Evolutionary conservation across 805 yeast species (phyloP).

Genomic region (Kluyveromyces wickerhamii): DNA sequence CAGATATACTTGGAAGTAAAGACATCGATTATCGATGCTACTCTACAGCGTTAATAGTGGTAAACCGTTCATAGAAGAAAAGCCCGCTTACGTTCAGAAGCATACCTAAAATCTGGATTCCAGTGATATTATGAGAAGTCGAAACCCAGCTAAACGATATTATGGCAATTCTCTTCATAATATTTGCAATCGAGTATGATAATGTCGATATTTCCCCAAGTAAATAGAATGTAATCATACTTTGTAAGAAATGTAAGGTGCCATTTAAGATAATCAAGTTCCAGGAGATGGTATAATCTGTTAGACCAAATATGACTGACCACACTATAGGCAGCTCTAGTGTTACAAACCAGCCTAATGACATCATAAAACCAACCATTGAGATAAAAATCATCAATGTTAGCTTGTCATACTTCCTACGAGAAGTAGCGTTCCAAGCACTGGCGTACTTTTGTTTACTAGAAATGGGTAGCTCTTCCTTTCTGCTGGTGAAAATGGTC

Average conservation of each 20-base stretch:
- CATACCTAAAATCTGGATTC: conserved; percentile 43
- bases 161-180: conserved; percentile 82
- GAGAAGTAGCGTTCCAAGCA: neutral
- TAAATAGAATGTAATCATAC: conserved; percentile 72
- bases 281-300: conserved; percentile 33
- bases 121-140: conserved; percentile 43
- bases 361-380: conserved; percentile 56
- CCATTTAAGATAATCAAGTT: conserved; percentile 57
- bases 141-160: conserved; percentile 69
- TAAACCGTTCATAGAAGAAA: conserved; percentile 50
- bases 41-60: conserved; percentile 2
- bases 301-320: conserved; percentile 12
- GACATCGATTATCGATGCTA: conserved; percentile 39
- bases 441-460: neutral
- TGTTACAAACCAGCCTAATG: conserved; percentile 64
- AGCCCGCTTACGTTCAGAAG: conserved; percentile 46
- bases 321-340: conserved; percentile 44
- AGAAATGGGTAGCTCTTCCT: conserved; percentile 1
- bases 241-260: conserved; percentile 68
- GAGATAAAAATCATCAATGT: conserved; percentile 79
- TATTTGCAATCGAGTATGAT: conserved; percentile 76
- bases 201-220: conserved; percentile 77
- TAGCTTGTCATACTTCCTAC: conserved; percentile 61
- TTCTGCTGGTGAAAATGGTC: conserved; percentile 53
- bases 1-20: conserved; percentile 37